Evolutionary conservation across 2,329 filamentous ascomycete species (phyloP), one percentile per base, ranked within the genome.

Genomic region (Helicocarpus griseus): DNA sequence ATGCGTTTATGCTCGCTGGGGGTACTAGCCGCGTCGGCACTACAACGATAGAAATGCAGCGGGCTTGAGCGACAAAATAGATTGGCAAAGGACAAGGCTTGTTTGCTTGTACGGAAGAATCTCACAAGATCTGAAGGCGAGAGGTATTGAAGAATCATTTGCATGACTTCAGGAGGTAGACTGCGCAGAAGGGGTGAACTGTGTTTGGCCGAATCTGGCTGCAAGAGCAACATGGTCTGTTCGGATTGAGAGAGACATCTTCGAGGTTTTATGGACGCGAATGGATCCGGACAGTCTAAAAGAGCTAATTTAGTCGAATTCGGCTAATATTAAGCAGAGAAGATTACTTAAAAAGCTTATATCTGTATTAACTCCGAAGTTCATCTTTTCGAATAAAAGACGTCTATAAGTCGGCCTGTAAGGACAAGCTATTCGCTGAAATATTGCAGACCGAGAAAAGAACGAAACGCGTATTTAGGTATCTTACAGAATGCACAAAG

Each of bases 101-200:
- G 29, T 50, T 50, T 50, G 26, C 48, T 50, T 21, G 48, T 41
- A 40, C 48, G 36, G 26, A 50, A 50, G 36, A 50, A 50, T 21
- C 36, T 19, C 4, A 50, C 17, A 17, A 50, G 48, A 31, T 50
- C 48, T 9, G 48, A 50, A 21, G 36, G 36, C 41, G 21, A 21
- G 19, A 50, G 21, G 24, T 50, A 41, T 43, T 50, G n/a, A 21
- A 50, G 48, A 43, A 50, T 50, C 17, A 50, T 40, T 4, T 22
- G 48, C 4, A 50, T 7, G 26, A 50, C 41, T 41, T 50, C 48
- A 41, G 36, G 36, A 21, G 48, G 36, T 41, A 50, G 3, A 24
- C 36, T 21, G 14, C 7, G 36, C 3, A 40, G 26, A 5, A 36
- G 46, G 26, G 26, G 28, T 50, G 48, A 50, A 31, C 36, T 14